Conservation (phyloP, 1,284 basidiomycete species). For the Pascua sp. region DNA sequence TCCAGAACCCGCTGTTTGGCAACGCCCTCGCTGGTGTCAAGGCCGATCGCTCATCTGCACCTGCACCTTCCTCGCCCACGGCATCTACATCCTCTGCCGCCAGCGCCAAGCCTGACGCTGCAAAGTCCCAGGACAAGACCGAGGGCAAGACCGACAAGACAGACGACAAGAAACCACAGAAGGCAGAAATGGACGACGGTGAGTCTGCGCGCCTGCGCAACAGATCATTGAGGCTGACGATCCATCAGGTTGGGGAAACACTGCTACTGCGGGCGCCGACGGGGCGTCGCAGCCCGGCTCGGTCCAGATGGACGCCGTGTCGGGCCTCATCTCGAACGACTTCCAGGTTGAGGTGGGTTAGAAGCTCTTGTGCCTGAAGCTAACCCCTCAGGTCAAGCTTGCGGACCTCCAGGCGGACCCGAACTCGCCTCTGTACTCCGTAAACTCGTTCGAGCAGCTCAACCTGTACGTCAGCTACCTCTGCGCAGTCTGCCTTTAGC, state of each 20-base stretch:
- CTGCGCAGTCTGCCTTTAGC: neutral
- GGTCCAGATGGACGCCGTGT: constrained; percentile 5
- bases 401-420: constrained; percentile 96
- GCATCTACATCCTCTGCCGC: neutral
- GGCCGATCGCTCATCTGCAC: constrained; percentile 17
- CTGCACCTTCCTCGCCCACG: constrained; percentile 7
- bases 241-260: constrained; percentile 3
- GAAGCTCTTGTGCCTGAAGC: no score
- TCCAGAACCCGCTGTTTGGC: constrained; percentile 33
- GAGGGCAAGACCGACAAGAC: neutral
- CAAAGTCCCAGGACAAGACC: neutral
- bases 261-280: neutral
- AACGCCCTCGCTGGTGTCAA: constrained; percentile 41
- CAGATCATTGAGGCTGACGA: neutral
- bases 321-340: constrained; percentile 39
- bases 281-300: neutral
- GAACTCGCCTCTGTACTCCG: constrained; percentile 90
- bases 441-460: constrained; percentile 90
- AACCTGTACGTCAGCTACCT: constrained; percentile 64
- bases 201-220: neutral
- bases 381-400: constrained; percentile 71
- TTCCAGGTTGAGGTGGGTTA: constrained; percentile 42
- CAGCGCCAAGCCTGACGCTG: neutral
- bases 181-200: constrained; percentile 12
- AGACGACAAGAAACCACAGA: constrained; percentile 3